Base-by-base conservation (phyloP, 164 flowering plant species). In the Nelumbo lutea region DNA sequence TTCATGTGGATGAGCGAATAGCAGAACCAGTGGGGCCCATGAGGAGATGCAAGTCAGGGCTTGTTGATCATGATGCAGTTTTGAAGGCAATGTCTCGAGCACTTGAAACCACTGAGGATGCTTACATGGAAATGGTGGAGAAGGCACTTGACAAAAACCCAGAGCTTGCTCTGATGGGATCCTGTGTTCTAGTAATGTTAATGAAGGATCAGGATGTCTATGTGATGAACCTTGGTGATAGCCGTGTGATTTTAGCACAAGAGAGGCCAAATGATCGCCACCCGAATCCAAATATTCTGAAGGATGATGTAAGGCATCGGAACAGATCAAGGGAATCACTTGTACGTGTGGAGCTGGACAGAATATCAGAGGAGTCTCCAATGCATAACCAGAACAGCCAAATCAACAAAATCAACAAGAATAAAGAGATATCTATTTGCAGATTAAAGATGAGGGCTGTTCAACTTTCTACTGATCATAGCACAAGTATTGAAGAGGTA, bases 181-280 rank as follows among this genome's bases (percentile, higher is more conserved):
- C 91, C 6, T 85, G 91, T 76, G 86, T 87, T 50, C 64, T 87
- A 39, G 89, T 87, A 45, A 83, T 87, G 91, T 72, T 87, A 72
- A 87, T 87, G 89, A 87, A 83, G 77, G 91, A 83, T 73, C 83
- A 87, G 67, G 90, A 87, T 75, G 89, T 87, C 39, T 86, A 87
- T 79, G 85, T 84, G 73, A 86, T 86, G 91, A 87, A 84, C 71
- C 80, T 87, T 61, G 91, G 89, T 42, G 92, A 86, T 69, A 88
- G 90, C 66, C 87, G 92, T 65, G 88, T 65, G 58, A 79, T 88
- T 64, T 68, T 88, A 69, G 88, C 91, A 64, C 89, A 84, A 73
- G 86, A 84, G 59, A 79, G 82, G 60, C 78, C 70, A 6, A 78
- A 78, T 70, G 85, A 82, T 70, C 80, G 81, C 47, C 70, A 76